Base-by-base conservation (phyloP, 257 asterid species). In the Haberlea rhodopensis region DNA sequence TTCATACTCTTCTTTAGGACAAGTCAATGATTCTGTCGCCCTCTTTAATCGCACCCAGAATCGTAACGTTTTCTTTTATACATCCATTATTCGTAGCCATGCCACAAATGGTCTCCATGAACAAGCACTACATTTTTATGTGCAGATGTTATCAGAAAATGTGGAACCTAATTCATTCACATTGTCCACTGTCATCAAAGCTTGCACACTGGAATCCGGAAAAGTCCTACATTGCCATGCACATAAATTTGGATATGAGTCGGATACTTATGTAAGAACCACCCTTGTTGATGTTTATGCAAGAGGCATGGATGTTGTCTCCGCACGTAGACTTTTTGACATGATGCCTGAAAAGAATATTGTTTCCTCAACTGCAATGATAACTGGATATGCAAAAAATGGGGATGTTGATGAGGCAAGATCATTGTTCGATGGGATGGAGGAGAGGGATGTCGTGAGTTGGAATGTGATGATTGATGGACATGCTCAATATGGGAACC, bases 401-500 rank as follows among this genome's bases (percentile, higher is more conserved):
- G 89, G 84, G 43, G 55, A 75, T 63, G 25, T 81, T 31, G 81
- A 76, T 52, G 75, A 80, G 75, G 89, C 83, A 0, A 80, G 78
- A 53, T 16, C 16, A 22, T 25, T 84, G 67, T 84, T 84, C 21
- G 75, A 84, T 54, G 75, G 63, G 63, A 72, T 81, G 85, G 77
- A 69, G 54, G 78, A 78, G 68, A 76, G 75, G 73, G 84, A 84
- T 54, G 84, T 81, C 43, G 85, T 81, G 66, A 70, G 81, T 68
- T 82, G 88, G 85, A 79, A 72, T 21, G 88, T 75, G 55, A 77
- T 82, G 77, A 80, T 84, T 60, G 85, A 75, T 19, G 89, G 84
- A 53, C 78, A 78, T 52, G 81, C 84, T 22, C 82, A 78, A 53
- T 76, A 76, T 8, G 83, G 81, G 20, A 57, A 62, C 65, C 81